Evolutionary conservation across 768 basidiomycete genomes (phyloP).

Genomic region (Boletus edulis): DNA sequence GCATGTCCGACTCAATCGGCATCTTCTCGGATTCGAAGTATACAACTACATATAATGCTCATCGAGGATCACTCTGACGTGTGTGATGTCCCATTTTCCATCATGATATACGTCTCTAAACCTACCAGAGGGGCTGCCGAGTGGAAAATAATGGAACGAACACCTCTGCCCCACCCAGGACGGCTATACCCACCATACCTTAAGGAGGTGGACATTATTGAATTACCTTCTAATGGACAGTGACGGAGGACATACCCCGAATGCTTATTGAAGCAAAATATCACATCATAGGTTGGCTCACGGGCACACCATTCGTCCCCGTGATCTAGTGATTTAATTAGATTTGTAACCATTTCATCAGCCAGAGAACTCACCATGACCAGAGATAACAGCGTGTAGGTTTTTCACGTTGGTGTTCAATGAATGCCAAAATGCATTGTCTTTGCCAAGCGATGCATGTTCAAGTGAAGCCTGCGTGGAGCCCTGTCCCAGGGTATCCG

Average conservation of each 20-base stretch:
- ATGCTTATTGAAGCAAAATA: constrained; percentile 78
- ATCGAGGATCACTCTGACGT: constrained; percentile 53
- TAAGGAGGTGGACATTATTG: neutral
- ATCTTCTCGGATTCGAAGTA: no score
- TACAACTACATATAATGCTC: constrained; percentile 30
- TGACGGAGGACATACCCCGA: constrained; percentile 48
- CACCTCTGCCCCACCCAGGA: constrained; percentile 60
- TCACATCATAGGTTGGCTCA: constrained; percentile 56
- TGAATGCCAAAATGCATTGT: constrained; percentile 61
- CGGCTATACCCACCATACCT: constrained; percentile 65
- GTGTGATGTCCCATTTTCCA: constrained; percentile 58
- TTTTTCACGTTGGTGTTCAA: constrained; percentile 60
- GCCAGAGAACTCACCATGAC: constrained; percentile 51
- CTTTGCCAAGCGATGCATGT: constrained; percentile 40
- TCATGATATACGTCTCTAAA: constrained; percentile 62
- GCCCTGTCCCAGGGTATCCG: constrained; percentile 50
- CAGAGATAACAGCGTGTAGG: constrained; percentile 64
- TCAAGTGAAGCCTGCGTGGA: constrained; percentile 57
- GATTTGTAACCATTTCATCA: neutral
- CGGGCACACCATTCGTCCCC: constrained; percentile 80
- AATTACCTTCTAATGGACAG: neutral
- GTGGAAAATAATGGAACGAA: constrained; percentile 60
- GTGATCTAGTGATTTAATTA: constrained; percentile 47
- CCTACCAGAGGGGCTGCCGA: constrained; percentile 43
- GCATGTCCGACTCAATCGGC: no score